Conservation (phyloP, 495 filamentous ascomycete species). For the Alectoria sarmentosa region DNA sequence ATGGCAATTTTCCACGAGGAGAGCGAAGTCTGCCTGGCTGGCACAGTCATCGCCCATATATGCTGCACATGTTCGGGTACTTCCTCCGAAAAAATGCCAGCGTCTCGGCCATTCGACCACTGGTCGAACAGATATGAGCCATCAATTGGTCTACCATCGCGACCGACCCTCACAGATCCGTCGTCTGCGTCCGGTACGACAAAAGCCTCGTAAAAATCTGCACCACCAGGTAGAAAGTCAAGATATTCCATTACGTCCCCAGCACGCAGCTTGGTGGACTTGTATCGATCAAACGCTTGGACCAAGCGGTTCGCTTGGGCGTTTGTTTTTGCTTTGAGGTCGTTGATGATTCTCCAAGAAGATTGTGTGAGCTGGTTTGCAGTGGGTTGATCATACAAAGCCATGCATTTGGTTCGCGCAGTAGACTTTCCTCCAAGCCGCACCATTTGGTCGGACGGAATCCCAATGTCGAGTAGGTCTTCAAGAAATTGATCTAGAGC, state of each 20-base stretch:
- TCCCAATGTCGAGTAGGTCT: slow-evolving; percentile 58
- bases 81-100: slow-evolving; percentile 36
- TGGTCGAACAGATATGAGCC: slow-evolving; percentile 47
- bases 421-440: slow-evolving; percentile 62
- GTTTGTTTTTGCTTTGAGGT: slow-evolving; percentile 29
- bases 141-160: slow-evolving; percentile 38
- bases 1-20: slow-evolving; percentile 45
- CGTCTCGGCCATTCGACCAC: slow-evolving; percentile 47
- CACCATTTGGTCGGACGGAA: slow-evolving; percentile 48
- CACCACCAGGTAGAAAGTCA: slow-evolving; percentile 51
- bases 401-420: slow-evolving; percentile 39
- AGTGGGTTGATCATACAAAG: slow-evolving; percentile 40
- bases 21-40: slow-evolving; percentile 32
- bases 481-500: slow-evolving; percentile 70
- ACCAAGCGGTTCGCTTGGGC: slow-evolving; percentile 2
- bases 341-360: slow-evolving; percentile 38
- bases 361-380: neutral
- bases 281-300: slow-evolving; percentile 29
- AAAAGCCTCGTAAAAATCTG: slow-evolving; percentile 51
- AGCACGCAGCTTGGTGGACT: slow-evolving; percentile 14
- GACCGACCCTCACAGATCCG: slow-evolving; percentile 43
- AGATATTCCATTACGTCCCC: slow-evolving; percentile 51
- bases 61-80: slow-evolving; percentile 25
- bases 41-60: slow-evolving; percentile 48
- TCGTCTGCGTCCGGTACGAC: slow-evolving; percentile 35